Base-by-base conservation (phyloP, 1,284 basidiomycete species). In the Hymenochaete sp. region DNA sequence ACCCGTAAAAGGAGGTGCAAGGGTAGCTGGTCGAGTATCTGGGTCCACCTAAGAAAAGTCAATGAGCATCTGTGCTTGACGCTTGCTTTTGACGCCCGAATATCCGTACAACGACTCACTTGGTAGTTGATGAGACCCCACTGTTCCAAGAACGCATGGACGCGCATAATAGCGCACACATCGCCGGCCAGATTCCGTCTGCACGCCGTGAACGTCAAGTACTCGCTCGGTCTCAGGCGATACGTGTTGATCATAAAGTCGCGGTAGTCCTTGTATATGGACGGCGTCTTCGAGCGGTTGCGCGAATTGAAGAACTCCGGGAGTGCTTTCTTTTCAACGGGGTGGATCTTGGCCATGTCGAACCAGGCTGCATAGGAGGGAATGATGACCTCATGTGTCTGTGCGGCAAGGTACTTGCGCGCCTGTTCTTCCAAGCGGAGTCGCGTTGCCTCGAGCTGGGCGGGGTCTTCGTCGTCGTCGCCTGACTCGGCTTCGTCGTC, bases 211-310 rank as follows among this genome's bases (percentile, higher is more conserved):
- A 98, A 91, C 6, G 96, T 99, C 47, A 99, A 75, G 60, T 99
- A 99, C 64, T 99, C 95, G 33, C 79, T 79, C 1, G 95, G 96
- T 53, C 96, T 79, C 40, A 99, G 73, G 35, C 95, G 76, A 67
- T 98, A 98, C 2, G 95, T 95, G 69, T 99, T 97, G 65, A 99
- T 81, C 92, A 99, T 99, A 58, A 99, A 99, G 72, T 99, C 95
- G 52, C 95, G 82, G 62, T 99, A 99, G 64, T 98, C 95, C 65
- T 98, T 98, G 75, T 98, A 99, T 55, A 98, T 91, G 24, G 87
- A 77, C 0, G 95, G 95, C 0, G 93, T 97, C 69, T 99, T 99
- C 53, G 84, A 88, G 55, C 95, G 70, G 63, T 96, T 95, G 52
- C 91, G 76, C 48, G 88, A 90, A 63, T 93, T 95, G 77, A 99